phyloP scores from a whole-genome alignment of 306 rosid species.

The Medicago lupulina region DNA sequence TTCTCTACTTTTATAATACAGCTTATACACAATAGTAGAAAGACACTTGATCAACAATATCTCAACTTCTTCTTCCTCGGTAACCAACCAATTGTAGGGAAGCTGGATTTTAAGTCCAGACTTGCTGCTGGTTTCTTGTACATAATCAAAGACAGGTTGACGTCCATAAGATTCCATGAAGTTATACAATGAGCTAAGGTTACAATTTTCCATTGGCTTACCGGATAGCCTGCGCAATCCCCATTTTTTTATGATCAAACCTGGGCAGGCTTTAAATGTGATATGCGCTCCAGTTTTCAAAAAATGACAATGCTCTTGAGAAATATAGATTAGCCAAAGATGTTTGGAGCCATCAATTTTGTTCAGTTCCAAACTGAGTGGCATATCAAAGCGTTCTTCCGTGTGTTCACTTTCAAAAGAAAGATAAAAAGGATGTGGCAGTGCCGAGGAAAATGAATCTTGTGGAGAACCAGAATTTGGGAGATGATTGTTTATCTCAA shows the following conservation, averaged over 20 bases:
- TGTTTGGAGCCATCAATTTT: background rate
- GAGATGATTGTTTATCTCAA: background rate
- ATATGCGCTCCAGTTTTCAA: background rate
- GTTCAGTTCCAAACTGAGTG: background rate
- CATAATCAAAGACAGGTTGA: background rate
- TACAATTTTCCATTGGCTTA: too few species aligned
- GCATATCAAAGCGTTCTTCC: background rate
- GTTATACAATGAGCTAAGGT: too few species aligned
- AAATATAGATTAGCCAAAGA: constrained; percentile 6
- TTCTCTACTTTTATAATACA: too few species aligned
- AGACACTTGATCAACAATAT: too few species aligned
- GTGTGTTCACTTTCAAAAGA: background rate
- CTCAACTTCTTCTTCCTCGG: constrained; percentile 12
- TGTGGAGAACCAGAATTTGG: background rate
- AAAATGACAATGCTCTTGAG: background rate
- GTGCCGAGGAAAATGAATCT: background rate
- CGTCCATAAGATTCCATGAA: background rate
- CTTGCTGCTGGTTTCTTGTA: background rate
- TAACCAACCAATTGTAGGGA: background rate
- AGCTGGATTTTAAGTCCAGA: constrained; percentile 1
- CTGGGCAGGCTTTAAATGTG: constrained; percentile 7
- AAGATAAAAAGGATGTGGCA: constrained; percentile 1
- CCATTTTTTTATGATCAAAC: background rate
- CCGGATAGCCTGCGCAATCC: background rate
- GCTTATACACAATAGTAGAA: too few species aligned